Evolutionary conservation across 192 early-diverging fungal species (phyloP).

Genomic region (Podila epigama): DNA sequence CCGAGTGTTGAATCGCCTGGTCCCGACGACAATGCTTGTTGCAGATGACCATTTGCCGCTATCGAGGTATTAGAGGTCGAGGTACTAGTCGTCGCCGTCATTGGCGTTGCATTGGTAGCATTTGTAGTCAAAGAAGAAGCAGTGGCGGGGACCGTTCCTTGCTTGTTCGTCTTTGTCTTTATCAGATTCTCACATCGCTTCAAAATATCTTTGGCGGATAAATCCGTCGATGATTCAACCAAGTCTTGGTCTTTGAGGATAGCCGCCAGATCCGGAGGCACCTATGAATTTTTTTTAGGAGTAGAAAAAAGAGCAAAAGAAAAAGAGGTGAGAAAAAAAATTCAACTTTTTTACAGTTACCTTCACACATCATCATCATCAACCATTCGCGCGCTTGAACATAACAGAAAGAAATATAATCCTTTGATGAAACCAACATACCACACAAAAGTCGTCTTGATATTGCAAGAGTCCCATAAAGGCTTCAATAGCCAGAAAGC

Average conservation of each 20-base stretch:
- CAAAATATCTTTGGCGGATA: slow-evolving; percentile 61
- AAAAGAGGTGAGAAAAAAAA: not conserved
- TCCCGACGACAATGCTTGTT: too few relatives aligned
- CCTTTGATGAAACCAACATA: slow-evolving; percentile 21
- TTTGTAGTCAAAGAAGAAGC: too few relatives aligned
- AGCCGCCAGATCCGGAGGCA: slow-evolving; percentile 61
- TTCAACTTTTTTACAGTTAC: not conserved
- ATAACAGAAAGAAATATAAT: not conserved
- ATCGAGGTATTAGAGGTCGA: too few relatives aligned
- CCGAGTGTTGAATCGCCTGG: too few relatives aligned
- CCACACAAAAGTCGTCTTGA: slow-evolving; percentile 70
- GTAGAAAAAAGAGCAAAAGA: not conserved
- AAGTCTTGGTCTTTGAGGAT: slow-evolving; percentile 56
- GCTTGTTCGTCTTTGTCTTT: slow-evolving; percentile 50
- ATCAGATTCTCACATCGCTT: slow-evolving; percentile 63
- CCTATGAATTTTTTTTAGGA: slow-evolving; percentile 19
- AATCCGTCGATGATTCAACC: slow-evolving; percentile 51
- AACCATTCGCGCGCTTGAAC: not conserved
- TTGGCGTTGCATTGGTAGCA: not conserved
- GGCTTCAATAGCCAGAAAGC: slow-evolving; percentile 71
- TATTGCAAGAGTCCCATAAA: slow-evolving; percentile 71
- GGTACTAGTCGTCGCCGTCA: not conserved
- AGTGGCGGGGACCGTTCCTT: not conserved
- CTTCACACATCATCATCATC: not conserved
- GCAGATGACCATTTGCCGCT: too few relatives aligned